Percentiles rank a stretch among this genome's conserved stretches.
phyloP scores from a whole-genome alignment of 2,329 filamentous ascomycete genomes.

The Didymella sp. region DNA sequence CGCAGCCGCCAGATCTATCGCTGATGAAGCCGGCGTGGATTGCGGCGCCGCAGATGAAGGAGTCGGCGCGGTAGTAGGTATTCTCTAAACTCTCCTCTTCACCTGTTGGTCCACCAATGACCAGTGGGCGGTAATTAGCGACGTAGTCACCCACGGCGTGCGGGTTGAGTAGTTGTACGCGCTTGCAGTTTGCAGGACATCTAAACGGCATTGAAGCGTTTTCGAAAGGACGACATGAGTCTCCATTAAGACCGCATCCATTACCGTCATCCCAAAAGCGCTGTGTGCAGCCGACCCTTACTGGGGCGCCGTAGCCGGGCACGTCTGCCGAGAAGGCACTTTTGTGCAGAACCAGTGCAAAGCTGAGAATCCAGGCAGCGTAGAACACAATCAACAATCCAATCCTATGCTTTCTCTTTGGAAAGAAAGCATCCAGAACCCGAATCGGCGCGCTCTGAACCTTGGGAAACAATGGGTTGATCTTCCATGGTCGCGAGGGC shows the following conservation, averaged over 20 bases:
- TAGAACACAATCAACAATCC: conserved; percentile 67
- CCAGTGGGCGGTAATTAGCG: conserved; percentile 61
- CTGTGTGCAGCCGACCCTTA: conserved; percentile 69
- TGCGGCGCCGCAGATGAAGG: conserved; percentile 83
- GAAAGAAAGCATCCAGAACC: conserved; percentile 68
- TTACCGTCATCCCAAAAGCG: conserved; percentile 75
- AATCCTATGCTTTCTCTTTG: conserved; percentile 65
- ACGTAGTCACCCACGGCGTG: conserved; percentile 76
- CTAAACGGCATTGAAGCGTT: conserved; percentile 74
- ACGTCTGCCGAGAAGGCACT: conserved; percentile 68
- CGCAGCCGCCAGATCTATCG: conserved; percentile 77
- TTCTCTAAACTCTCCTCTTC: conserved; percentile 50
- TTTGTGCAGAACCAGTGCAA: conserved; percentile 71
- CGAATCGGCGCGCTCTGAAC: conserved; percentile 72
- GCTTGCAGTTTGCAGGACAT: conserved; percentile 75
- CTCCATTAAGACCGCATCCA: conserved; percentile 75
- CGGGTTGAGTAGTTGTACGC: conserved; percentile 71
- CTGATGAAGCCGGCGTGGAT: conserved; percentile 83
- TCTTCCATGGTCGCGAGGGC: conserved; percentile 57
- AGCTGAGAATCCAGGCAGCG: conserved; percentile 72
- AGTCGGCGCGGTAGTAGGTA: conserved; percentile 84
- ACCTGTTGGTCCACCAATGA: conserved; percentile 61
- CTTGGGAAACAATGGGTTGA: conserved; percentile 64
- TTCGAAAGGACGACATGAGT: conserved; percentile 76
- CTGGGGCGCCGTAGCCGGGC: conserved; percentile 70